Percentiles rank a stretch among this genome's conserved stretches.
Evolutionary conservation across 2,329 filamentous ascomycete species (phyloP).

Genomic region (Metarhizium guizhouense): DNA sequence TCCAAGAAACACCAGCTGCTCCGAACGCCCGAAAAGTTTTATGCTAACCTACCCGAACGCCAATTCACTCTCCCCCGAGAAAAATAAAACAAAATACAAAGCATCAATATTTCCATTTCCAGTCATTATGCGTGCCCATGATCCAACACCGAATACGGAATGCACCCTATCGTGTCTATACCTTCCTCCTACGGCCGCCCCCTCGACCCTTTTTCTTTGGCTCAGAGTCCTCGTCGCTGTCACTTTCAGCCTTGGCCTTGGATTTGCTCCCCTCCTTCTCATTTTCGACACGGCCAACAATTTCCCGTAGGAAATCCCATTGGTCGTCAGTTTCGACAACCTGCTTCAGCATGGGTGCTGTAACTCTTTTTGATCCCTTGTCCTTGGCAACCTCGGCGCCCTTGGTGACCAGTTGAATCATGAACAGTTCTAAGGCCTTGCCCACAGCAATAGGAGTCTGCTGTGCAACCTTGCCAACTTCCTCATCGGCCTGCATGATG

Average conservation of each 20-base stretch:
- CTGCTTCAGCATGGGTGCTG: conserved; percentile 82
- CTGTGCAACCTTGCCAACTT: conserved; percentile 96
- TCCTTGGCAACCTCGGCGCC: conserved; percentile 76
- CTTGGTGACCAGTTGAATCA: conserved; percentile 87
- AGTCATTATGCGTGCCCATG: conserved; percentile 11
- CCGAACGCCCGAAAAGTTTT: conserved; percentile 14
- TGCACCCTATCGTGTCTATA: conserved; percentile 8
- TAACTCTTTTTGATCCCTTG: conserved; percentile 81
- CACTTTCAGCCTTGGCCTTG: conserved; percentile 41
- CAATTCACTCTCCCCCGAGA: conserved; percentile 5
- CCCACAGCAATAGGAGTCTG: conserved; percentile 93
- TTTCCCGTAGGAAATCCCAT: conserved; percentile 88
- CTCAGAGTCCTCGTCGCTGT: conserved; percentile 42
- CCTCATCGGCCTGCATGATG: conserved; percentile 98
- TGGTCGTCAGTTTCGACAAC: conserved; percentile 83
- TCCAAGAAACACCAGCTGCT: background rate
- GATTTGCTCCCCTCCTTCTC: conserved; percentile 38
- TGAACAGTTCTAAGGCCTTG: conserved; percentile 94
- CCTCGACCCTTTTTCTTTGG: conserved; percentile 38
- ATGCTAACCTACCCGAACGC: conserved; percentile 17
- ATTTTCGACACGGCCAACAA: conserved; percentile 71
- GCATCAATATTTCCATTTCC: conserved; percentile 12
- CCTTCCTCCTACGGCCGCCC: conserved; percentile 41
- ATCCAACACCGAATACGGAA: background rate
- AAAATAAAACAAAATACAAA: background rate